Base-by-base conservation (phyloP, 2,329 filamentous ascomycete species). In the Myriosclerotinia scirpicola region DNA sequence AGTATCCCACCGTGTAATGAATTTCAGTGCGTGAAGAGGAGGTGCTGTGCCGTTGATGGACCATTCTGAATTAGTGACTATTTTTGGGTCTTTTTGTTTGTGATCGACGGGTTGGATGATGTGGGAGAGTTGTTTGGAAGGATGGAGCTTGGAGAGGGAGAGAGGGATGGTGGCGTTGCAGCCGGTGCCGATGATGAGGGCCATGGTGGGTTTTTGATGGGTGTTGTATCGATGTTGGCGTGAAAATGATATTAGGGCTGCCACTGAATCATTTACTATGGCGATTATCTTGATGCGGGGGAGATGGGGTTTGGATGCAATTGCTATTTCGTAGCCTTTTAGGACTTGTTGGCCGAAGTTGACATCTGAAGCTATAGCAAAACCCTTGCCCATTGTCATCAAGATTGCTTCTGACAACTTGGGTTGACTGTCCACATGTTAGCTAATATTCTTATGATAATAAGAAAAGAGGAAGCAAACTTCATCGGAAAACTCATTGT, bases 1-100 rank as follows among this genome's bases (percentile, higher is more conserved):
- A 12, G 81, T 78, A 73, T 95, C 91, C 91, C 91, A 94, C 46
- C 79, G 79, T 12, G 85, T 93, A 62, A 91, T 85, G 58, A 93
- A 82, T 1, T 81, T 80, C 26, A 88, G 79, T 34, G 87, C 82
- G 34, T 83, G 81, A 64, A 94, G 79, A 0, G 91, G 89, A 8
- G 83, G 81, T n/a, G 87, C 87, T 2, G 90, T 87, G 8, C 91
- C 91, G 36, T 88, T 88, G 72, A 95, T 92, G 62, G 89, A 91
- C 89, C 90, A 93, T 78, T 95, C 91, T 0, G 91, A 94, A 75
- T 94, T 94, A 69, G 94, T 87, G 5, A 91, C 85, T 17, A 93
- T 88, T 71, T 86, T 88, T n/a, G 84, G 80, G 8, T 89, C 82
- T 15, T 68, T 46, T 76, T 66, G 78, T 20, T 46, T 56, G 22